Percentiles rank a stretch among this genome's conserved stretches.
Evolutionary conservation across 1,139 yeast genomes (phyloP).

Genomic region (Hansenula anomala): DNA sequence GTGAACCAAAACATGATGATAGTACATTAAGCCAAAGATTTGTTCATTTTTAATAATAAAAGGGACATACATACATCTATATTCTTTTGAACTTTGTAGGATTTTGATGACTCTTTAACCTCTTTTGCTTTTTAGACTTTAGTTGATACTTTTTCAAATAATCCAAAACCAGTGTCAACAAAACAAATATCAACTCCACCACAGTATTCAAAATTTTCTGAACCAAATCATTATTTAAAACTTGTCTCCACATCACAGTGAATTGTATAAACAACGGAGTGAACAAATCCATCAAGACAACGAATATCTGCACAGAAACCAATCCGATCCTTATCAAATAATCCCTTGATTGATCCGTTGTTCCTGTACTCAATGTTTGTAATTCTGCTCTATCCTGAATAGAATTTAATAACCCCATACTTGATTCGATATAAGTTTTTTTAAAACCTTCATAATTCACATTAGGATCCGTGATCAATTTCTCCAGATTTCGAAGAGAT

Average conservation of each 20-base stretch:
- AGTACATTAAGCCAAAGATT: slow-evolving; percentile 29
- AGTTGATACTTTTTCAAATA: not conserved
- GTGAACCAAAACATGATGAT: slow-evolving; percentile 18
- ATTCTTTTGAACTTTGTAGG: too few relatives aligned
- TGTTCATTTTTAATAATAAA: slow-evolving; percentile 9
- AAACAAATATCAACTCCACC: not conserved
- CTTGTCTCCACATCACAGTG: not conserved
- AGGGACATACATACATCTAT: too few relatives aligned
- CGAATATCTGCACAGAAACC: slow-evolving; percentile 1
- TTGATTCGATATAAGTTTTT: slow-evolving; percentile 7
- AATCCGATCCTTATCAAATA: slow-evolving; percentile 2
- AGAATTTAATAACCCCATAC: slow-evolving; percentile 8
- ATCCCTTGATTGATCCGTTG: not conserved
- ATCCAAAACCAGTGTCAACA: slow-evolving; percentile 1
- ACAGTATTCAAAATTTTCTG: not conserved
- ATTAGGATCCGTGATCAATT: slow-evolving; percentile 6
- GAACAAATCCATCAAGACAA: slow-evolving; percentile 1
- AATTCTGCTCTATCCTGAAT: not conserved
- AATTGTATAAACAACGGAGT: not conserved
- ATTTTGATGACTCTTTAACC: too few relatives aligned
- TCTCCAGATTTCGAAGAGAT: slow-evolving; percentile 10
- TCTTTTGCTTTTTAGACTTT: too few relatives aligned
- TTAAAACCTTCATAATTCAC: slow-evolving; percentile 9
- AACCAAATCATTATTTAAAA: slow-evolving; percentile 2
- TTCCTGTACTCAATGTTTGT: not conserved